Evolutionary conservation across 2,329 filamentous ascomycete species (phyloP).

Genomic region (Furcasterigmium sp.): DNA sequence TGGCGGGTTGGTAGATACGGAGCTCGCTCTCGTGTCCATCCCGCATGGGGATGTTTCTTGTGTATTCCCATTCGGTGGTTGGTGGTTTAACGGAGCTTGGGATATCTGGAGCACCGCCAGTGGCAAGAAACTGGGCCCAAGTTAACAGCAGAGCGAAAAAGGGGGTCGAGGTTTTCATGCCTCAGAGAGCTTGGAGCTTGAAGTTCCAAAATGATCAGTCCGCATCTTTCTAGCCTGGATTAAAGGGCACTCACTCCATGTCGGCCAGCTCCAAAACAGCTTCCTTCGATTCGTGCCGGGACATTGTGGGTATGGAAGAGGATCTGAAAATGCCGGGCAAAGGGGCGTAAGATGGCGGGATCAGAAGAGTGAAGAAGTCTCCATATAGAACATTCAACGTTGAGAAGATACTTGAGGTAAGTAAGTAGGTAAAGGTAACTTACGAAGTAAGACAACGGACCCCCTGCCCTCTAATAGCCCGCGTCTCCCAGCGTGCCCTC

Average conservation of each 20-base stretch:
- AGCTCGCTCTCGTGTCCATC: constrained; percentile 3
- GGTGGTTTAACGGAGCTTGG: background rate
- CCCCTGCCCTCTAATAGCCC: too few relatives aligned
- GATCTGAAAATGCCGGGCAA: too few relatives aligned
- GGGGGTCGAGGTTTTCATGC: background rate
- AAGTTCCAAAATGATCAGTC: background rate
- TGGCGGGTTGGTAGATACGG: constrained; percentile 1
- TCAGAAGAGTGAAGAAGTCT: too few relatives aligned
- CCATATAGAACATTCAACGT: too few relatives aligned
- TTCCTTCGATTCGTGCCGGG: background rate
- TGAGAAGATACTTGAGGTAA: too few relatives aligned
- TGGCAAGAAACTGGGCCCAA: background rate
- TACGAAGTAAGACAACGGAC: too few relatives aligned
- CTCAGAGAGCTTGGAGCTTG: constrained; percentile 3
- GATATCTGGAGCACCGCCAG: background rate
- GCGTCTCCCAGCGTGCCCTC: too few relatives aligned
- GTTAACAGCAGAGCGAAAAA: background rate
- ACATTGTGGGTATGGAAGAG: too few relatives aligned
- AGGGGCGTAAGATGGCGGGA: too few relatives aligned
- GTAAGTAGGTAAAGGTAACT: too few relatives aligned
- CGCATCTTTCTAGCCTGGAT: background rate
- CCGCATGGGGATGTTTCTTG: constrained; percentile 6
- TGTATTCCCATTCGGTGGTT: constrained; percentile 3
- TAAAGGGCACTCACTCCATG: background rate
- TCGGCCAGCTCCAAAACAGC: background rate